Percentiles rank a stretch among this genome's conserved stretches.
These are phyloP conservation scores for Spizellomyces sp. DNA, from an alignment of 192 early-diverging fungal genomes.

Conservation along the genomic window DNA sequence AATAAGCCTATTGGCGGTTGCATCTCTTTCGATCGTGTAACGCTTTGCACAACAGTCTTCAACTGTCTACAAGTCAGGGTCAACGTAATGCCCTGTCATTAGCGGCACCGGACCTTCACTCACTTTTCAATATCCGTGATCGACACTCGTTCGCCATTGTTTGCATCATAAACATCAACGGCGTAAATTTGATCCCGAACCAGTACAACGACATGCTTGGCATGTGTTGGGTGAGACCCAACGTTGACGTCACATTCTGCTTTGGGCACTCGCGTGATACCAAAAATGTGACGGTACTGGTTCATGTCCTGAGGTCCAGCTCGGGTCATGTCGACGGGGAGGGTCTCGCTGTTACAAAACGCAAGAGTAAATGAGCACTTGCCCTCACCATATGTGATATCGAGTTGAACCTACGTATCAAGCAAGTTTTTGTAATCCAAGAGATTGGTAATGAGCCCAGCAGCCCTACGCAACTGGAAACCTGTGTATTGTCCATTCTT, in stretches of 20 bases:
- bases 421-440: slow-evolving; percentile 79
- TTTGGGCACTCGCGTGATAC: slow-evolving; percentile 80
- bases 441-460: slow-evolving; percentile 62
- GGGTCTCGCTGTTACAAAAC: slow-evolving; percentile 18
- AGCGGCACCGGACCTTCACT: slow-evolving; percentile 31
- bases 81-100: slow-evolving; percentile 27
- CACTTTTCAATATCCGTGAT: slow-evolving; percentile 70
- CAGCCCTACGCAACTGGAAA: slow-evolving; percentile 82
- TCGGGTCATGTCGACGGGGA: slow-evolving; percentile 71
- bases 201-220: slow-evolving; percentile 69
- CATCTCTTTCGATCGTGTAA: slow-evolving; percentile 29
- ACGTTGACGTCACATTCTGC: slow-evolving; percentile 71
- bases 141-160: slow-evolving; percentile 55
- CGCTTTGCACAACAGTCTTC: slow-evolving; percentile 56
- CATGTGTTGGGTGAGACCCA: slow-evolving; percentile 47
- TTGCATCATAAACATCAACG: slow-evolving; percentile 65
- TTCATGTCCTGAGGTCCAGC: slow-evolving; percentile 78
- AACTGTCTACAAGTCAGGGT: slow-evolving; percentile 45
- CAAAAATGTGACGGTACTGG: slow-evolving; percentile 80
- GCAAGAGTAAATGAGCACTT: no score
- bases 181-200: slow-evolving; percentile 79
- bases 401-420: slow-evolving; percentile 47
- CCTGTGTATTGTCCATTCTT: slow-evolving; percentile 56
- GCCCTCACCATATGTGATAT: neutral
- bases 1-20: slow-evolving; percentile 65